Evolutionary conservation across 1,284 basidiomycete species (phyloP).

Genomic region (Moesziomyces sp.): DNA sequence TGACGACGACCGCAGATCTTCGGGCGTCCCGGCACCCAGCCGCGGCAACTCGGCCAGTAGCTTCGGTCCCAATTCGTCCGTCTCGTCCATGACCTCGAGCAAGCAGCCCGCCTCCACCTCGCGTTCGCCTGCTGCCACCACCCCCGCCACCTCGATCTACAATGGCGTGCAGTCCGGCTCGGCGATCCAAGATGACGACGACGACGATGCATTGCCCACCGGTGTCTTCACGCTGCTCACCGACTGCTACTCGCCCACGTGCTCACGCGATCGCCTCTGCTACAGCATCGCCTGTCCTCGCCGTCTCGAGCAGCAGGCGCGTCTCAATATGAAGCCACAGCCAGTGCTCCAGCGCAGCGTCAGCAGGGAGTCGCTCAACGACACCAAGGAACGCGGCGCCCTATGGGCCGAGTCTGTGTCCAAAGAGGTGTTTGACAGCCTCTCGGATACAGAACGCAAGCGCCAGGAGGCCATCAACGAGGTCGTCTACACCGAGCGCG

Average conservation of each 20-base stretch:
- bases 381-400: slow-evolving; percentile 76
- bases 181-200: slow-evolving; percentile 67
- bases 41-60: slow-evolving; percentile 44
- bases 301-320: slow-evolving; percentile 89
- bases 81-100: slow-evolving; percentile 49
- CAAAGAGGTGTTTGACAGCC: slow-evolving; percentile 89
- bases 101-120: slow-evolving; percentile 59
- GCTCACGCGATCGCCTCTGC: slow-evolving; percentile 89
- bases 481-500: slow-evolving; percentile 96
- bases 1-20: slow-evolving; percentile 36
- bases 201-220: slow-evolving; percentile 78
- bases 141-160: slow-evolving; percentile 63
- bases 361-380: slow-evolving; percentile 83
- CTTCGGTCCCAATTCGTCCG: slow-evolving; percentile 33
- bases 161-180: slow-evolving; percentile 34
- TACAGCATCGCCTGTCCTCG: slow-evolving; percentile 97
- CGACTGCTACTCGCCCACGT: slow-evolving; percentile 98
- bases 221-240: slow-evolving; percentile 97
- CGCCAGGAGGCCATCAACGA: slow-evolving; percentile 99
- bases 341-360: slow-evolving; percentile 80
- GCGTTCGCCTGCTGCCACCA: slow-evolving; percentile 38
- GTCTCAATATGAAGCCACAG: slow-evolving; percentile 87
- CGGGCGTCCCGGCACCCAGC: slow-evolving; percentile 10
- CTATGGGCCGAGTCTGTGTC: slow-evolving; percentile 97
- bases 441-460: slow-evolving; percentile 91